Evolutionary conservation across 805 yeast species (phyloP).

Genomic region (Pichia membranifaciens): DNA sequence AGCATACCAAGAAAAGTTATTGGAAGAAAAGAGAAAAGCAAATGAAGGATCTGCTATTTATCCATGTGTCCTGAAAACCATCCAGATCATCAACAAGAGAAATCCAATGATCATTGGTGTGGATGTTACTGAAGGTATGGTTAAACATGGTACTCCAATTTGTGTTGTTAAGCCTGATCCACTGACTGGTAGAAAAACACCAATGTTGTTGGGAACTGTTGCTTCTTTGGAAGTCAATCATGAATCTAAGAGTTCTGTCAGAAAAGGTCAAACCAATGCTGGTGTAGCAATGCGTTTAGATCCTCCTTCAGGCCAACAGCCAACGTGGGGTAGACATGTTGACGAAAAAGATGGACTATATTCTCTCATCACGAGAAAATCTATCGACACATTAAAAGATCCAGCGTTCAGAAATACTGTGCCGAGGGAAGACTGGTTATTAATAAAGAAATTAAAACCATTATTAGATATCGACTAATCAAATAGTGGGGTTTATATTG

Average conservation of each 20-base stretch:
- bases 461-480: slow-evolving; percentile 61
- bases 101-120: slow-evolving; percentile 99
- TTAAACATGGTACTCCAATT: slow-evolving; percentile 90
- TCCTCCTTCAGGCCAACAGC: slow-evolving; percentile 86
- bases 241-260: slow-evolving; percentile 68
- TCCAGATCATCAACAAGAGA: slow-evolving; percentile 96
- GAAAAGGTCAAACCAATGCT: slow-evolving; percentile 92
- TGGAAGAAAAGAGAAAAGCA: slow-evolving; percentile 87
- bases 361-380: slow-evolving; percentile 83
- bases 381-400: slow-evolving; percentile 96
- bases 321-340: slow-evolving; percentile 98
- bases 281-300: slow-evolving; percentile 99
- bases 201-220: slow-evolving; percentile 80
- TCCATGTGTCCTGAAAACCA: slow-evolving; percentile 92
- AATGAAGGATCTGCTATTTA: slow-evolving; percentile 82
- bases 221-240: slow-evolving; percentile 94
- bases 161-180: slow-evolving; percentile 91
- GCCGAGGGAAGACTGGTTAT: slow-evolving; percentile 91
- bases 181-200: slow-evolving; percentile 63
- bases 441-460: slow-evolving; percentile 82
- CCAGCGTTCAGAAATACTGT: slow-evolving; percentile 96
- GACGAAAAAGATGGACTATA: slow-evolving; percentile 87
- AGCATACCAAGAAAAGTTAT: slow-evolving; percentile 79
- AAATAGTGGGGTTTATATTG: background rate
- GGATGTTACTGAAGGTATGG: slow-evolving; percentile 86